Evolutionary conservation across 768 basidiomycete species (phyloP).

Genomic region (Russula emetica): DNA sequence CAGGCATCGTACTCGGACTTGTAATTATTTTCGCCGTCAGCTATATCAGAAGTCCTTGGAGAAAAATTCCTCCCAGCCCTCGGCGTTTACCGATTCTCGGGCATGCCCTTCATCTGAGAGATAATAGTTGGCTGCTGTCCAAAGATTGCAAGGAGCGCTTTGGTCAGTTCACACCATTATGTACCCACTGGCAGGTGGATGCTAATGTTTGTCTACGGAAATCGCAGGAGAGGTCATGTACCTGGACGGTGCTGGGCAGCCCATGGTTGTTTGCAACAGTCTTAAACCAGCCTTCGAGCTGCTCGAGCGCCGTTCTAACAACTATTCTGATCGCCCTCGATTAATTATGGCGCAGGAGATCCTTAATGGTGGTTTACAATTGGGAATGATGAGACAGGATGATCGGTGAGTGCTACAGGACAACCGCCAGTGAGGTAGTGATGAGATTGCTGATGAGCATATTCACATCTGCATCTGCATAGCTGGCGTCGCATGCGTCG

Average conservation of each 20-base stretch:
- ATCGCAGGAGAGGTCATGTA: conserved; percentile 25
- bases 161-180: background rate
- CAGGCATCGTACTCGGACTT: background rate
- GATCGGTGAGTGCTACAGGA: conserved; percentile 1
- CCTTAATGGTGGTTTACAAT: conserved; percentile 8
- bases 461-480: background rate
- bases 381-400: background rate
- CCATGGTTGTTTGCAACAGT: conserved; percentile 31
- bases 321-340: conserved; percentile 31
- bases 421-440: too few species aligned
- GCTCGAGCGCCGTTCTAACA: conserved; percentile 30
- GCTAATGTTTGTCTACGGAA: background rate
- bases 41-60: conserved; percentile 7
- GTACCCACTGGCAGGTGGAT: background rate
- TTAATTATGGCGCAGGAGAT: conserved; percentile 15
- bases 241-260: conserved; percentile 22
- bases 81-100: conserved; percentile 9
- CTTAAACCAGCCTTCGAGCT: conserved; percentile 30
- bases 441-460: too few species aligned
- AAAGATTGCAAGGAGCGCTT: conserved; percentile 7
- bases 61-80: conserved; percentile 12
- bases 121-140: conserved; percentile 8
- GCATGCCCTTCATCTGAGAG: conserved; percentile 3
- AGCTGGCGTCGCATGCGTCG: conserved; percentile 37
- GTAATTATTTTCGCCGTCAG: background rate